Evolutionary conservation across 495 filamentous ascomycete species (phyloP).

Genomic region (Aspergillus egyptiacus): DNA sequence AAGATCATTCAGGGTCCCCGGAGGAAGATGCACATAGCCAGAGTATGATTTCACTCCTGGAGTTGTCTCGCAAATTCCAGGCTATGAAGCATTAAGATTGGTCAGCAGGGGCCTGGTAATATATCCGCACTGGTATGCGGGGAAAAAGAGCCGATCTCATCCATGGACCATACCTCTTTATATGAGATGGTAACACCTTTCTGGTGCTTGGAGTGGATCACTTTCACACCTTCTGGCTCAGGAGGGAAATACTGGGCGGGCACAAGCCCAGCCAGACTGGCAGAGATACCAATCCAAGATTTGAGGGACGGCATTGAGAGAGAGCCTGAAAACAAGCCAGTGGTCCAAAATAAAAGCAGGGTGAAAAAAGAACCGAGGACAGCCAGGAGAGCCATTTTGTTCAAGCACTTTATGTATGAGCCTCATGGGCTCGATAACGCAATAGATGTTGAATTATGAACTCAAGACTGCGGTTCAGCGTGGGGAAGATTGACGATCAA

Average conservation of each 20-base stretch:
- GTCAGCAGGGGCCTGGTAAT: not conserved
- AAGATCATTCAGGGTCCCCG: slow-evolving; percentile 38
- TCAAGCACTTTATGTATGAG: not conserved
- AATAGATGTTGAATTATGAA: slow-evolving; percentile 2
- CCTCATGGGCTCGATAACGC: not conserved
- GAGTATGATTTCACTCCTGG: slow-evolving; percentile 40
- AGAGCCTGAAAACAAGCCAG: not conserved
- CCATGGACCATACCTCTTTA: slow-evolving; percentile 55
- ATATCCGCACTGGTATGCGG: too few relatives aligned
- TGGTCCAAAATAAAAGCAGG: not conserved
- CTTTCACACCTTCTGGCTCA: slow-evolving; percentile 43
- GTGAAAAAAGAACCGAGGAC: not conserved
- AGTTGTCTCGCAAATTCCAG: slow-evolving; percentile 47
- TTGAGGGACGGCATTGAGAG: slow-evolving; percentile 10
- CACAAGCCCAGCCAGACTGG: slow-evolving; percentile 17
- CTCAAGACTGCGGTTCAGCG: not conserved
- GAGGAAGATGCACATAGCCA: slow-evolving; percentile 43
- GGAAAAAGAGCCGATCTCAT: too few relatives aligned
- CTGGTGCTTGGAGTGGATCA: slow-evolving; percentile 51
- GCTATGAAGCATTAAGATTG: slow-evolving; percentile 21
- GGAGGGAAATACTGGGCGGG: slow-evolving; percentile 52
- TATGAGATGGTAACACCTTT: slow-evolving; percentile 58
- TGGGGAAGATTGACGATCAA: slow-evolving; percentile 6
- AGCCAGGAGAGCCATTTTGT: not conserved
- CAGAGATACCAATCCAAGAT: slow-evolving; percentile 10